Conservation (phyloP, 768 basidiomycete species). For the Hydnomerulius pinastri region DNA sequence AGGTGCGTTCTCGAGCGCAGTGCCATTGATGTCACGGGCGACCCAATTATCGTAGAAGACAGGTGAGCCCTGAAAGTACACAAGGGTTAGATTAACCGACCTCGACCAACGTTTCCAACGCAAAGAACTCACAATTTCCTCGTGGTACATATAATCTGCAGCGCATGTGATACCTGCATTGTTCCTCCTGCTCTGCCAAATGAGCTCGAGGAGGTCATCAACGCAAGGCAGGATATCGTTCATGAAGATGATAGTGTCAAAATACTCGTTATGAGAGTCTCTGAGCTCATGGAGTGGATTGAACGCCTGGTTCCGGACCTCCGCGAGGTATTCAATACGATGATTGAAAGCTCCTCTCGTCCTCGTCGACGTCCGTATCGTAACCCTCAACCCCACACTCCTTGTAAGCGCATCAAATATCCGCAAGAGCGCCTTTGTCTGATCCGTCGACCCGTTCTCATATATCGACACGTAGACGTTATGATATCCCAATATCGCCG, state of each 20-base stretch:
- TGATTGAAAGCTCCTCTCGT: conserved; percentile 97
- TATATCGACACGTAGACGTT: conserved; percentile 99
- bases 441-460: conserved; percentile 98
- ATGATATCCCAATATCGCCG: conserved; percentile 91
- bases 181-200: conserved; percentile 90
- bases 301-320: conserved; percentile 98
- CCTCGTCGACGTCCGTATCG: conserved; percentile 90
- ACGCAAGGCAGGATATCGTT: conserved; percentile 98
- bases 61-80: conserved; percentile 58
- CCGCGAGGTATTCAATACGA: conserved; percentile 99
- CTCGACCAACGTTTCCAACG: neutral
- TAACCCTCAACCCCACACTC: conserved; percentile 88
- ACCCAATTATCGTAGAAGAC: conserved; percentile 99
- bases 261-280: conserved; percentile 89
- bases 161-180: conserved; percentile 99
- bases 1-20: conserved; percentile 95
- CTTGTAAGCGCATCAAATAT: conserved; percentile 94
- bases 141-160: conserved; percentile 99
- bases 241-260: conserved; percentile 98
- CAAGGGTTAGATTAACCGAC: neutral
- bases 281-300: conserved; percentile 93
- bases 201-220: conserved; percentile 96
- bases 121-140: conserved; percentile 69
- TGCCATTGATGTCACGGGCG: conserved; percentile 97
- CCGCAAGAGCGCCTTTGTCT: conserved; percentile 93